Evolutionary conservation across 2,329 filamentous ascomycete genomes (phyloP), one percentile per base, ranked within the genome.

Genomic region (Clarireedia monteithiana): DNA sequence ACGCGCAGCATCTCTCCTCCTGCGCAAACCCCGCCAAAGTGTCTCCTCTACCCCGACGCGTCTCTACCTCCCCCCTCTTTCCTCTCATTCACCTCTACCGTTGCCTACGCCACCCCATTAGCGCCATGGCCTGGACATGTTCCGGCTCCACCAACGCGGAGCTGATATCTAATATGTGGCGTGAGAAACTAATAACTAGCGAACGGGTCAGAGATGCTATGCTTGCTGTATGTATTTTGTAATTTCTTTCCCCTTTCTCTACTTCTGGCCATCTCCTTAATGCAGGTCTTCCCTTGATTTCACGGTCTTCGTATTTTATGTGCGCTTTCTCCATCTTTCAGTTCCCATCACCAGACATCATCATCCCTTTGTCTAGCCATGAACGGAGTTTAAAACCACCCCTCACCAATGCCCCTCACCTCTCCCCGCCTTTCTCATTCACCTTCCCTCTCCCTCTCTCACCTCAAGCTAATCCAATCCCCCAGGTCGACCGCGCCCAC

Each of bases 121-220:
- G 26, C 74, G 78, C 60, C 58, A 97, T 99, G 94, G 91, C 92
- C 58, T 99, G 94, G 94, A 82, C 83, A 63, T 90, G 88, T 71
- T 88, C 86, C 6, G 92, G 90, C 58, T 73, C 74, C 4, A 82
- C 83, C 27, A 96, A 97, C 70, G 72, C 74, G 42, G 84, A 84
- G 56, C 78, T 99, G 49, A 77, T 97, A 59, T 80, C 85, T 63
- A 96, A 96, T 69, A 78, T 99, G 56, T 84, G 76, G 69, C 77
- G 73, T 42, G 82, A 88, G 64, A 79, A 80, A 3, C 76, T 97
- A 53, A 91, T 97, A 62, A 85, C 78, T n/a, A 80, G 84, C 59
- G 72, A 80, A 3, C 74, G 79, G 24, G 88, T 95, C 36, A 88
- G 85, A 66, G 77, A 82, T n/a, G 91, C 92, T 55, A 95, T 97